Evolutionary conservation across 2,329 filamentous ascomycete species (phyloP), one percentile per base, ranked within the genome.

Genomic region (Fusarium papillatum): DNA sequence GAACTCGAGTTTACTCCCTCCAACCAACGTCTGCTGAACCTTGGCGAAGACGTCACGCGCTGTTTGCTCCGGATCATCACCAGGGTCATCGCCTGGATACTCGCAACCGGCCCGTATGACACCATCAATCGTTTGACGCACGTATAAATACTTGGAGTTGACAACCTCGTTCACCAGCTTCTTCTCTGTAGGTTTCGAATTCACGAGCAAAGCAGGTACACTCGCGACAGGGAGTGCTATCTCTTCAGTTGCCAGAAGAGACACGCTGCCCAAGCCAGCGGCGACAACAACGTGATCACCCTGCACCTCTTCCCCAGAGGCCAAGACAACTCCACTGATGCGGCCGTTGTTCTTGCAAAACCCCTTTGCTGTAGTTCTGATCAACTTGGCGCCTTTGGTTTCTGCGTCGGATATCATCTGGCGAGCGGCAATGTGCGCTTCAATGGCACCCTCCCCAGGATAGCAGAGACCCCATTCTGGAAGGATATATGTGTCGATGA

Each of bases 61-160:
- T 2, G 65, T 76, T 29, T 63, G 41, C 29, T 69, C 68, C 1
- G 74, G 74, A 31, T 74, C 39, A 7, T 65, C 13, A 2, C 74
- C 74, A 7, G 74, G 74, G 10, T 72, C 65, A 10, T 74, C 74
- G 5, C 74, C 63, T 0, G 73, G 71, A 38, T 74, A 67, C 11
- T 76, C 65, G 19, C 71, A 76, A 0, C 74, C 74, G 5, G 64
- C 71, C 26, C 66, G 66, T 11, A 76, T 46, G 1, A 67, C 38
- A 1, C 74, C 74, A 8, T 76, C 68, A 7, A 19, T n/a, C 5
- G 74, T 72, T 26, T 76, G 74, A 0, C 74, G 48, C 50, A 76
- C 29, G 7, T 76, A 71, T 0, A 76, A 19, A 14, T 69, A 66
- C 11, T 74, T 69, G 0, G 71, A 71, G 53, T 76, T 76, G 7